A percentile compares a stretch with the other conserved stretches of the same genome.
These are phyloP conservation scores for Allomyces macrogynus DNA, from an alignment of 192 early-diverging fungal genomes.

Conservation along the genomic window DNA sequence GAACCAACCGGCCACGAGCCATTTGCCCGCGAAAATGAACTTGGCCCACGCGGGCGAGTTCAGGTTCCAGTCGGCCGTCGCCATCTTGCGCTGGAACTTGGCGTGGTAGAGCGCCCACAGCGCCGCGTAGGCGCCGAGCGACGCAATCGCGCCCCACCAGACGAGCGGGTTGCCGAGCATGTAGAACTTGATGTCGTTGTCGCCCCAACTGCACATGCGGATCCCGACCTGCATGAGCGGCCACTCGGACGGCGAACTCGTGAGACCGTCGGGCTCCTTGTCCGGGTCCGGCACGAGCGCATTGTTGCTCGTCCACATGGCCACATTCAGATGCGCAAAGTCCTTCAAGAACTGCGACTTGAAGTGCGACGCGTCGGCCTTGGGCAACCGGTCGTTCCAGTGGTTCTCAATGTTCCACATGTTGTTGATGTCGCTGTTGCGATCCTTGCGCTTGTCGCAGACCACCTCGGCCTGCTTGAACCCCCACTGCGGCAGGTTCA, in stretches of 20 bases:
- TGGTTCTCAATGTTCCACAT: slow-evolving; percentile 92
- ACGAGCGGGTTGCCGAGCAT: slow-evolving; percentile 81
- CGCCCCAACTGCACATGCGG: slow-evolving; percentile 86
- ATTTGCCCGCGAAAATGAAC: slow-evolving; percentile 48
- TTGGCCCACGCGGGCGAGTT: slow-evolving; percentile 34
- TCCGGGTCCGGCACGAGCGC: slow-evolving; percentile 79
- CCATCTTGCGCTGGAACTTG: slow-evolving; percentile 7
- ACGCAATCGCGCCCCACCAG: slow-evolving; percentile 57
- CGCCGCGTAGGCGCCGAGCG: slow-evolving; percentile 25
- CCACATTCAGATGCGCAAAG: slow-evolving; percentile 75
- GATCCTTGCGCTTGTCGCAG: slow-evolving; percentile 52
- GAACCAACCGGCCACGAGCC: slow-evolving; percentile 70
- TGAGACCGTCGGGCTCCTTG: slow-evolving; percentile 59
- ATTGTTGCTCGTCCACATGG: slow-evolving; percentile 95
- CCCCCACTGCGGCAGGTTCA: slow-evolving; percentile 85
- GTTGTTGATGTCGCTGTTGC: slow-evolving; percentile 22
- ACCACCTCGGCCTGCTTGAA: slow-evolving; percentile 81
- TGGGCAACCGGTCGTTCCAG: slow-evolving; percentile 32
- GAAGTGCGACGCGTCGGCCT: slow-evolving; percentile 16
- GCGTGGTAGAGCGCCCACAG: slow-evolving; percentile 30
- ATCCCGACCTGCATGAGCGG: slow-evolving; percentile 67
- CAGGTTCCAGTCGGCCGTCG: slow-evolving; percentile 8
- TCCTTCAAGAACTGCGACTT: slow-evolving; percentile 59
- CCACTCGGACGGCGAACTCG: slow-evolving; percentile 73
- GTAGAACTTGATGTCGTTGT: slow-evolving; percentile 67